These are phyloP conservation scores for Monilinia fructigena DNA, from an alignment of 2,329 filamentous ascomycete genomes.

Conservation along the genomic window DNA sequence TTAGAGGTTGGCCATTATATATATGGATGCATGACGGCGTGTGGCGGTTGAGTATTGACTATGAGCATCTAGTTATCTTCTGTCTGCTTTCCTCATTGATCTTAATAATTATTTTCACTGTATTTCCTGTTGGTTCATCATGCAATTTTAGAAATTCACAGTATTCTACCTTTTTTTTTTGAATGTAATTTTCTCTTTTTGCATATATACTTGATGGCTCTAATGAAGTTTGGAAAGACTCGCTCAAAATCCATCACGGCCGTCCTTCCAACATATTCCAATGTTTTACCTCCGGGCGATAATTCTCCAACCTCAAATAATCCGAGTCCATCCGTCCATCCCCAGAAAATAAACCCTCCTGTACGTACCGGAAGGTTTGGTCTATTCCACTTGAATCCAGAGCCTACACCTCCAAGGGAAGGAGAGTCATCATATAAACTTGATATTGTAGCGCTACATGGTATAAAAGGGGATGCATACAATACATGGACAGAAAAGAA, in stretches of 20 bases:
- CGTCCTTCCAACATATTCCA: not conserved
- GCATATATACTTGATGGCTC: not conserved
- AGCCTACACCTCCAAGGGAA: not conserved
- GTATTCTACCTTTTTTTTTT: not conserved
- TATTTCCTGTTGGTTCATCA: not conserved
- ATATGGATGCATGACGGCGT: not conserved
- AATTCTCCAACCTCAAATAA: not conserved
- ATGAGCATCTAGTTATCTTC: not conserved
- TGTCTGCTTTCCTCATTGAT: not conserved
- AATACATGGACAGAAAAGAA: constrained; percentile 31
- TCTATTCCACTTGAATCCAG: constrained; percentile 14
- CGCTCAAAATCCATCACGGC: not conserved
- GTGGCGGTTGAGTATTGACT: not conserved
- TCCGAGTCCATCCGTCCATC: not conserved
- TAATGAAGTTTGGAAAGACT: not conserved
- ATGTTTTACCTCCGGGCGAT: not conserved
- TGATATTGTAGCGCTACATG: constrained; percentile 31
- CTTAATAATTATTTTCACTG: not conserved
- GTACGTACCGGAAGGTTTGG: not conserved
- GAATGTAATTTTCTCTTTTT: not conserved
- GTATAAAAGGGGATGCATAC: constrained; percentile 29
- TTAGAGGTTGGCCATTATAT: not conserved
- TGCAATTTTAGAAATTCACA: not conserved
- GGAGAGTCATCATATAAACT: constrained; percentile 12
- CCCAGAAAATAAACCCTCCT: not conserved